Evolutionary conservation across 257 asterid species (phyloP).

Genomic region (Solanum sparsipilum): DNA sequence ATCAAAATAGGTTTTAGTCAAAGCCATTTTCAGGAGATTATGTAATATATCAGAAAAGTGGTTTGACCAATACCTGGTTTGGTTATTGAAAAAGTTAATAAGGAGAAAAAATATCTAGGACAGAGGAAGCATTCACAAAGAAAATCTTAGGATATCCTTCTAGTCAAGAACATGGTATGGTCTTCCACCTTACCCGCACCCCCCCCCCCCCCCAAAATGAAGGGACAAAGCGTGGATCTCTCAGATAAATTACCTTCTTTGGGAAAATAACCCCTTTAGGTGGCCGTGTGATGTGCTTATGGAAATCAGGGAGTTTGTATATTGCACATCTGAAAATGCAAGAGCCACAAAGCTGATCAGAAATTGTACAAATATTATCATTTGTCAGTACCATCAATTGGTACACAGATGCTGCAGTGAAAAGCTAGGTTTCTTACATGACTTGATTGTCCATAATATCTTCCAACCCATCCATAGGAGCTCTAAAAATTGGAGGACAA

Average conservation of each 20-base stretch:
- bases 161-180: background rate
- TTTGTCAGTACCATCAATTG: background rate
- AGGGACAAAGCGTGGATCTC: background rate
- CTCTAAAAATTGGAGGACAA: conserved; percentile 89
- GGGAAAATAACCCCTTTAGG: conserved; percentile 78
- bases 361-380: background rate
- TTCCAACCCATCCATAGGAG: conserved; percentile 83
- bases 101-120: background rate
- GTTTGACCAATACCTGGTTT: background rate
- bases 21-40: background rate
- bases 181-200: background rate
- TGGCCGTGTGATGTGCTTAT: conserved; percentile 73
- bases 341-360: background rate
- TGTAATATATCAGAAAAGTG: background rate
- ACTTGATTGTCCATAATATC: conserved; percentile 92
- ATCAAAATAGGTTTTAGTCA: background rate
- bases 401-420: background rate
- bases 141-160: background rate
- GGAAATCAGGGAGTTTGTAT: conserved; percentile 75
- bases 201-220: background rate
- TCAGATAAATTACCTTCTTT: background rate
- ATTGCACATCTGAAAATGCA: conserved; percentile 62
- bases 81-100: background rate
- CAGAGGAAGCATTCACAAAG: background rate
- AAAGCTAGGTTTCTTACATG: conserved; percentile 47